Percentiles rank a stretch among this genome's conserved stretches.
These are phyloP conservation scores for Phytophthora niederhauseri DNA, from an alignment of 352 stramenopile species.

Conservation along the genomic window DNA sequence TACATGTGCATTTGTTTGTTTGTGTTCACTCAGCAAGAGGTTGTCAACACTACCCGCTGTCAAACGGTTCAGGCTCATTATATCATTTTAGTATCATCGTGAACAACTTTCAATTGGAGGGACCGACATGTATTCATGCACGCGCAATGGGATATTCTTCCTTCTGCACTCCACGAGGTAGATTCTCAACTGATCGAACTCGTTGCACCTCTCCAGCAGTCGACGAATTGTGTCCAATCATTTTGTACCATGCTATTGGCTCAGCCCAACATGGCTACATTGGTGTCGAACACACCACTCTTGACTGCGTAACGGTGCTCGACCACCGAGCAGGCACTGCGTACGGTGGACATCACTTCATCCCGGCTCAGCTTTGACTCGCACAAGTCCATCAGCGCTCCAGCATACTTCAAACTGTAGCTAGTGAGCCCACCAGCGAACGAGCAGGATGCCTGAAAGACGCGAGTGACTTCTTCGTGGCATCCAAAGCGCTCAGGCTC, in stretches of 20 bases:
- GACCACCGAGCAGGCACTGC: slow-evolving; percentile 34
- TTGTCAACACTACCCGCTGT: slow-evolving; percentile 59
- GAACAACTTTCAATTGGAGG: slow-evolving; percentile 33
- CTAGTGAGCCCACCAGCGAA: slow-evolving; percentile 53
- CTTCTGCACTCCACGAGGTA: slow-evolving; percentile 2
- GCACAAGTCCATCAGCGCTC: slow-evolving; percentile 53
- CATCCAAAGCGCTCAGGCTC: slow-evolving; percentile 39
- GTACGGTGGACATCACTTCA: slow-evolving; percentile 39
- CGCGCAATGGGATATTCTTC: not conserved
- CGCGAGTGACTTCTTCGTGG: slow-evolving; percentile 36
- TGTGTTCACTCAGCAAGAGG: slow-evolving; percentile 65
- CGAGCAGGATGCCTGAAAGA: slow-evolving; percentile 40
- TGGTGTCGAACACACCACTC: slow-evolving; percentile 34
- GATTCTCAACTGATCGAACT: slow-evolving; percentile 27
- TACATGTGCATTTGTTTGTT: slow-evolving; percentile 9
- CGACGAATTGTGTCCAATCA: slow-evolving; percentile 31
- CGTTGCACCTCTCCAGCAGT: slow-evolving; percentile 1
- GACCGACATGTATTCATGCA: slow-evolving; percentile 13
- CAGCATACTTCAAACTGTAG: slow-evolving; percentile 75
- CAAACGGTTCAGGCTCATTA: slow-evolving; percentile 78
- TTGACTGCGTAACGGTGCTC: slow-evolving; percentile 6
- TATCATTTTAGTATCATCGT: slow-evolving; percentile 80
- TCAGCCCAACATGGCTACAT: slow-evolving; percentile 40
- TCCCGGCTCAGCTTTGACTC: slow-evolving; percentile 33
- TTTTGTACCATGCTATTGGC: slow-evolving; percentile 16